Evolutionary conservation across 805 yeast genomes (phyloP).

Genomic region (Starmerella floricola): DNA sequence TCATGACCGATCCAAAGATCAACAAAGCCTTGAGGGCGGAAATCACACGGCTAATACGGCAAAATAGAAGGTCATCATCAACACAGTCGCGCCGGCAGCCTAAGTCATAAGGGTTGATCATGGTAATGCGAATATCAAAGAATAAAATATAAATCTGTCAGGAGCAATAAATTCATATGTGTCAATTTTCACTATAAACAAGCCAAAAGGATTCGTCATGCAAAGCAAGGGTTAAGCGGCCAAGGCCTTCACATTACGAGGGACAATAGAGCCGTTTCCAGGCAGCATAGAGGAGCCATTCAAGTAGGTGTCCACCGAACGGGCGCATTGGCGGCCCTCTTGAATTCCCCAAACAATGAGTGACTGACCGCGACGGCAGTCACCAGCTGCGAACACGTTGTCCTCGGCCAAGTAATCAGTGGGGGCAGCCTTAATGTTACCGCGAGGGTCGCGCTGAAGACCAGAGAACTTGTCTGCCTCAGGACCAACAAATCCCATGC

Average conservation of each 20-base stretch:
- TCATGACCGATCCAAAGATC: slow-evolving; percentile 34
- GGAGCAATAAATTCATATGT: not conserved
- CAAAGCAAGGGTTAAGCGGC: too few species aligned
- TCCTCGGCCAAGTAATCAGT: slow-evolving; percentile 57
- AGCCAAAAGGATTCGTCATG: too few species aligned
- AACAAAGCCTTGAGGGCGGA: slow-evolving; percentile 3
- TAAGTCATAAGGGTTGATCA: too few species aligned
- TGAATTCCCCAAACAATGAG: slow-evolving; percentile 98
- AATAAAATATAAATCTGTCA: too few species aligned
- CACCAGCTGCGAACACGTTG: slow-evolving; percentile 91
- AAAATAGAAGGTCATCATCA: not conserved
- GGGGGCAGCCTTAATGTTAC: slow-evolving; percentile 58
- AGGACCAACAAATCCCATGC: slow-evolving; percentile 98
- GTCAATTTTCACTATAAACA: not conserved
- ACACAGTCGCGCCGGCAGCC: not conserved
- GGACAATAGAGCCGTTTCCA: slow-evolving; percentile 85
- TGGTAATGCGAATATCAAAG: too few species aligned
- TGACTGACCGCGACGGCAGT: slow-evolving; percentile 97
- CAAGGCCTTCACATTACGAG: slow-evolving; percentile 34
- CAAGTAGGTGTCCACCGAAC: slow-evolving; percentile 73
- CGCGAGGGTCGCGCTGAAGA: slow-evolving; percentile 61
- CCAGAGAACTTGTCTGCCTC: slow-evolving; percentile 60
- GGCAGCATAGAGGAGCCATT: slow-evolving; percentile 76
- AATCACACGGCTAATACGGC: not conserved
- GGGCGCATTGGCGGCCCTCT: slow-evolving; percentile 97